A percentile compares a stretch with the other conserved stretches of the same genome.
Evolutionary conservation across 2,329 filamentous ascomycete species (phyloP).

Genomic region (Fusarium incarnatum): DNA sequence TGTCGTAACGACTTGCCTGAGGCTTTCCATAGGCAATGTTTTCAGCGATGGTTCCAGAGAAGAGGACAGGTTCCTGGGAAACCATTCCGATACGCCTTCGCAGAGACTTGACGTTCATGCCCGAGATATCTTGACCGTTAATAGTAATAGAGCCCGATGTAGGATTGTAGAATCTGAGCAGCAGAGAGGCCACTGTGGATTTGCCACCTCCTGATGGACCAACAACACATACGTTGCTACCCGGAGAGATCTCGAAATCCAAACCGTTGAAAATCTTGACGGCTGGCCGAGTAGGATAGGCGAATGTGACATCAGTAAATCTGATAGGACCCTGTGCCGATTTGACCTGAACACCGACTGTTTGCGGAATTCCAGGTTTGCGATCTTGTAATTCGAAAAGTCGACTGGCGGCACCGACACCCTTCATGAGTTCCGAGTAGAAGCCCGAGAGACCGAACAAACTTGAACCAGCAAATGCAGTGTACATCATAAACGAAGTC

Average conservation of each 20-base stretch:
- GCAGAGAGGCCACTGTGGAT: slow-evolving; percentile 90
- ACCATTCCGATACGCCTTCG: slow-evolving; percentile 94
- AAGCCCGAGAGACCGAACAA: slow-evolving; percentile 95
- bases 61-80: slow-evolving; percentile 93
- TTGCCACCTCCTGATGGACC: slow-evolving; percentile 97
- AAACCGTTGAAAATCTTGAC: slow-evolving; percentile 91
- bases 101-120: slow-evolving; percentile 93
- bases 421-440: slow-evolving; percentile 99
- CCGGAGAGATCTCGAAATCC: slow-evolving; percentile 90
- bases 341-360: slow-evolving; percentile 79
- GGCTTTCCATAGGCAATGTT: slow-evolving; percentile 94
- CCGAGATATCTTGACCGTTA: slow-evolving; percentile 83
- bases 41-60: slow-evolving; percentile 85
- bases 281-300: slow-evolving; percentile 92
- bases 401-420: slow-evolving; percentile 94
- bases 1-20: slow-evolving; percentile 79
- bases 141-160: slow-evolving; percentile 82
- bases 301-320: slow-evolving; percentile 87
- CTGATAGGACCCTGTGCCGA: slow-evolving; percentile 90
- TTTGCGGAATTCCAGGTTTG: slow-evolving; percentile 86
- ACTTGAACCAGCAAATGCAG: slow-evolving; percentile 84
- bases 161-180: slow-evolving; percentile 91
- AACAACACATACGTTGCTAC: slow-evolving; percentile 95
- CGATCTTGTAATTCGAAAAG: slow-evolving; percentile 96
- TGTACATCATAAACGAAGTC: slow-evolving; percentile 98